Evolutionary conservation across 345 rosid genomes (phyloP).

Genomic region (Populus euphratica): DNA sequence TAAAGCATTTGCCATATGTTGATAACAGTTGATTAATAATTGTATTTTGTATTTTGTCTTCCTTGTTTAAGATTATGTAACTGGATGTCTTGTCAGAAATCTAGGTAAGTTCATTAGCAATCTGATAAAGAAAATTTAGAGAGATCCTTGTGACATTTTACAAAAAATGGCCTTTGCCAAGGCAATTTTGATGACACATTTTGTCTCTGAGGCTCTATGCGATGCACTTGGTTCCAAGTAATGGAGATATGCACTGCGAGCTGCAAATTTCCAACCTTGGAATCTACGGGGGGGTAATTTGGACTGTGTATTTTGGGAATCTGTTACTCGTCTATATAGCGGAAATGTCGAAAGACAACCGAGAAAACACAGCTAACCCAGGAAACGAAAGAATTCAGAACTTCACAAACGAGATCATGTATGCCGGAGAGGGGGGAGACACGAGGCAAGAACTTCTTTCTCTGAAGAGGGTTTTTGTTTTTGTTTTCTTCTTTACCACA

Average conservation of each 20-base stretch:
- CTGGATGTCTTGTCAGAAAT: neutral
- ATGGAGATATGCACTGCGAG: too few species aligned
- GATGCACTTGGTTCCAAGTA: too few species aligned
- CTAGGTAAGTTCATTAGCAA: neutral
- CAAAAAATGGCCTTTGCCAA: too few species aligned
- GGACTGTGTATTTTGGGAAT: too few species aligned
- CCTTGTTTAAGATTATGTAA: neutral
- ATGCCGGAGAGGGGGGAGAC: neutral
- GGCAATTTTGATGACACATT: too few species aligned
- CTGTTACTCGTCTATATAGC: too few species aligned
- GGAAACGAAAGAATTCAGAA: neutral
- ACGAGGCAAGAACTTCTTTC: neutral
- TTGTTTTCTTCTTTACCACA: neutral
- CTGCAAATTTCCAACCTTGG: too few species aligned
- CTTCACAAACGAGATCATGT: neutral
- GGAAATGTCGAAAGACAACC: neutral
- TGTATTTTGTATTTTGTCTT: neutral
- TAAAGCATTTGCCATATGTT: slow-evolving; percentile 17
- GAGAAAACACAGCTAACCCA: too few species aligned
- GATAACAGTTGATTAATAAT: slow-evolving; percentile 6
- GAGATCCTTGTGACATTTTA: too few species aligned
- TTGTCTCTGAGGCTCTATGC: too few species aligned
- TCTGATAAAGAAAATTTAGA: too few species aligned
- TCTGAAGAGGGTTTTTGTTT: neutral
- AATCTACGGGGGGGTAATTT: too few species aligned